These are phyloP conservation scores for Spergularia bocconei DNA, from an alignment of 148 eudicot genomes.

Conservation along the genomic window DNA sequence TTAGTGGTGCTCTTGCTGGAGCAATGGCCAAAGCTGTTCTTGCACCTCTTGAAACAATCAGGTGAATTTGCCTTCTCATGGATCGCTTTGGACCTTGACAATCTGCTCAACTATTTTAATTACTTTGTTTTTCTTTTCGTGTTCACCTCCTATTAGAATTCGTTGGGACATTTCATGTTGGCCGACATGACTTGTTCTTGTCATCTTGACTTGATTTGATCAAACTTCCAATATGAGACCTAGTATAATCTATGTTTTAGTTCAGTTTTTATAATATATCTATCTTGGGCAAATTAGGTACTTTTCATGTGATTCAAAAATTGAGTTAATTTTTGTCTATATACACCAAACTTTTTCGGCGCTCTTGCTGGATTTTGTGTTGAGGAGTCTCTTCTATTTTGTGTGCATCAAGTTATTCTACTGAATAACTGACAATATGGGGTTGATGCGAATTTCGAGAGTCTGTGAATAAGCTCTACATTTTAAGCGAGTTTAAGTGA, in stretches of 20 bases:
- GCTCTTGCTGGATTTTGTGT: neutral
- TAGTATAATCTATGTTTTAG: neutral
- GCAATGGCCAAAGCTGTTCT: constrained; percentile 97
- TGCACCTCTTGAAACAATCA: constrained; percentile 98
- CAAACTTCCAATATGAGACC: neutral
- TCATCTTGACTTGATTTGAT: neutral
- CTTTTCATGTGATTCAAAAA: neutral
- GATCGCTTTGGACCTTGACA: neutral
- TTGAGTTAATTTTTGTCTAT: neutral
- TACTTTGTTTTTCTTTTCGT: neutral
- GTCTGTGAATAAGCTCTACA: neutral
- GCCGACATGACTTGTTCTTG: neutral
- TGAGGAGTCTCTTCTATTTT: neutral
- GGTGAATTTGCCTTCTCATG: constrained; percentile 37
- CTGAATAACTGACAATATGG: neutral
- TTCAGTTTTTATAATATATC: neutral
- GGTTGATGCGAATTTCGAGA: neutral
- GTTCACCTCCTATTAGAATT: neutral
- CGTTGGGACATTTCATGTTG: neutral
- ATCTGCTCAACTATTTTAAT: neutral
- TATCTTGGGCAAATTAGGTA: neutral
- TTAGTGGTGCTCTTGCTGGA: constrained; percentile 97
- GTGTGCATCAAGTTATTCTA: neutral
- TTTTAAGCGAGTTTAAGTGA: neutral
- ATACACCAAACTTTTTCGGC: neutral